Evolutionary conservation across 208 protist species (phyloP).

Genomic region (Leptomonas pyrrhocoris): DNA sequence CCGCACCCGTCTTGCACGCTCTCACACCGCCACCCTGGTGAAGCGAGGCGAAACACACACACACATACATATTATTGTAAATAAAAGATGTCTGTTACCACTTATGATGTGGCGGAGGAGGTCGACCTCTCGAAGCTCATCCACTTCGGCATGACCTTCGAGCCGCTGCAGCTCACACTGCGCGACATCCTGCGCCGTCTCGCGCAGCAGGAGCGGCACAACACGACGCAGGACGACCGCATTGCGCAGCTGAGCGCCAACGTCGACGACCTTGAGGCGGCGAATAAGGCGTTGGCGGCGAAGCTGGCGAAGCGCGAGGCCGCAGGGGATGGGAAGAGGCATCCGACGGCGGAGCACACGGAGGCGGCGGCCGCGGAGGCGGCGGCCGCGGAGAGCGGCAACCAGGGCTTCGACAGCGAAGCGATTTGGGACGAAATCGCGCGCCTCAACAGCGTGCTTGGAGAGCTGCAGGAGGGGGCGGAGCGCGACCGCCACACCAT

Average conservation of each 20-base stretch:
- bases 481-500: constrained; percentile 69
- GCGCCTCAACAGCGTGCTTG: constrained; percentile 57
- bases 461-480: constrained; percentile 45
- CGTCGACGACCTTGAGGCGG: constrained; percentile 39
- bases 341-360: neutral
- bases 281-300: constrained; percentile 26
- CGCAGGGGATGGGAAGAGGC: neutral
- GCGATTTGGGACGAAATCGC: constrained; percentile 71
- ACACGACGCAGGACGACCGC: constrained; percentile 45
- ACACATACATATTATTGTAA: no score
- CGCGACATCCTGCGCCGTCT: constrained; percentile 66
- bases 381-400: neutral
- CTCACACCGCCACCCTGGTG: no score
- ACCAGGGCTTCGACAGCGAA: constrained; percentile 31
- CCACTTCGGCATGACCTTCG: constrained; percentile 68
- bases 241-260: constrained; percentile 54
- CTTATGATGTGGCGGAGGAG: constrained; percentile 35
- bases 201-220: constrained; percentile 21
- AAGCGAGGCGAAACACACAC: no score
- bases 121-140: constrained; percentile 86
- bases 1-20: no score
- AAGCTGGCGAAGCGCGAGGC: constrained; percentile 29
- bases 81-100: constrained; percentile 17
- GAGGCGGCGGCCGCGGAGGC: neutral
- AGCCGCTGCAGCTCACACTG: constrained; percentile 75